These are phyloP conservation scores for Penicillium sp. DNA, from an alignment of 2,329 filamentous ascomycete species.

Conservation along the genomic window DNA sequence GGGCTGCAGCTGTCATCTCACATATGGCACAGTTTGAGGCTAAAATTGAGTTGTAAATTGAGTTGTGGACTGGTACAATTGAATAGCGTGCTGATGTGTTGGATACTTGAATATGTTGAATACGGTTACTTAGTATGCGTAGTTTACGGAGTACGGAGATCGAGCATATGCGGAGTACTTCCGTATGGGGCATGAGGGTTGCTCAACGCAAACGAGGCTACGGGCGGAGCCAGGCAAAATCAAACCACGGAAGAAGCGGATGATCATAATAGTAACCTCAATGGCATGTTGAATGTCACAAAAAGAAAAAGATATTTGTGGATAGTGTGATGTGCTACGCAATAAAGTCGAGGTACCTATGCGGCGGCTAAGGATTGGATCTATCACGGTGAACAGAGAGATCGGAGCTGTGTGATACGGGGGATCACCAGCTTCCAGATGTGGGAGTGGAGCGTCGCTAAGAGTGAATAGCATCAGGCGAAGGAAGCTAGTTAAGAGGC, in stretches of 20 bases:
- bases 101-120: not conserved
- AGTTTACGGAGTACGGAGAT: no score
- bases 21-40: not conserved
- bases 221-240: no score
- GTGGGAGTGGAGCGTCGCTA: slow-evolving; percentile 2
- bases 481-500: slow-evolving; percentile 2
- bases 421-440: slow-evolving; percentile 1
- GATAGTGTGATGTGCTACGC: not conserved
- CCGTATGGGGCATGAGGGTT: no score
- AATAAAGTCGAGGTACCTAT: not conserved
- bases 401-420: slow-evolving; percentile 6
- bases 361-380: not conserved
- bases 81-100: not conserved
- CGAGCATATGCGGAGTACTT: no score
- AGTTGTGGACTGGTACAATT: not conserved
- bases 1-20: slow-evolving; percentile 1
- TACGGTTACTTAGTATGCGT: not conserved
- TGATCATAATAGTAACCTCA: not conserved
- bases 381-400: not conserved
- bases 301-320: not conserved
- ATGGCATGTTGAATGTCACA: not conserved
- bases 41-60: not conserved
- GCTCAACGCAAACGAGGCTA: no score
- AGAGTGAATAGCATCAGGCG: slow-evolving; percentile 5
- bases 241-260: not conserved